Percentiles rank a stretch among this genome's conserved stretches.
phyloP scores from a whole-genome alignment of 257 asterid genomes.

The Penstemon newberryi region DNA sequence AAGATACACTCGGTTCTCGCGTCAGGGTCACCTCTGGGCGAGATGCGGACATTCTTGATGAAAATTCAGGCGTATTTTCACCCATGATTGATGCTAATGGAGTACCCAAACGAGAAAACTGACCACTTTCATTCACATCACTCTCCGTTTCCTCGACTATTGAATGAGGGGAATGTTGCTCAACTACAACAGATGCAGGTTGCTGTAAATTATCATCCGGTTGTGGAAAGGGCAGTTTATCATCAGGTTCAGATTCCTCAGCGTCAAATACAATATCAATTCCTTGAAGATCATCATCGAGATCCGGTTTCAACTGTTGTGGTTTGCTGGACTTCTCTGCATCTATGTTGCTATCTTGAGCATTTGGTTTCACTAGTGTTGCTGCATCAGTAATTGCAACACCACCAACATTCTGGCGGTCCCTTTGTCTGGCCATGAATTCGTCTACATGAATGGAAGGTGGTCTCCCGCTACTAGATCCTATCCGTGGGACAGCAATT shows the following conservation, averaged over 20 bases:
- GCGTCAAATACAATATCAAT: constrained; percentile 95
- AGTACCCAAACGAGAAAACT: constrained; percentile 55
- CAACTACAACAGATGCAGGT: constrained; percentile 55
- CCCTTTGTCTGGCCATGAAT: constrained; percentile 96
- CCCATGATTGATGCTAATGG: constrained; percentile 51
- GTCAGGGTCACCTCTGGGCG: constrained; percentile 57
- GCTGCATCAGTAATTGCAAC: constrained; percentile 46
- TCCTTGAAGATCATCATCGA: constrained; percentile 95
- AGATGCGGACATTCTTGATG: constrained; percentile 78
- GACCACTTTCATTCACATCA: constrained; percentile 62
- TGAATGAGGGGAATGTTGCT: constrained; percentile 73
- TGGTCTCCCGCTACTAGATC: constrained; percentile 86
- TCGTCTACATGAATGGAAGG: constrained; percentile 96
- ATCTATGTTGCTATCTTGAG: constrained; percentile 50
- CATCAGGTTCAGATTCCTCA: constrained; percentile 88
- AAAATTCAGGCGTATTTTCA: constrained; percentile 65
- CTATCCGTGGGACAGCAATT: constrained; percentile 71
- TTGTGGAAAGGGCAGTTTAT: constrained; percentile 83
- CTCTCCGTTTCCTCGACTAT: constrained; percentile 86
- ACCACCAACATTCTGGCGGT: constrained; percentile 68
- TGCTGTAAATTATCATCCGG: constrained; percentile 65
- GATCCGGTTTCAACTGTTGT: constrained; percentile 67
- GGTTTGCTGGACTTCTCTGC: constrained; percentile 63
- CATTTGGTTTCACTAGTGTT: constrained; percentile 46
- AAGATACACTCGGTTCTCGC: constrained; percentile 66